Conservation (phyloP, 164 flowering plant species). For the Berberis thunbergii region DNA sequence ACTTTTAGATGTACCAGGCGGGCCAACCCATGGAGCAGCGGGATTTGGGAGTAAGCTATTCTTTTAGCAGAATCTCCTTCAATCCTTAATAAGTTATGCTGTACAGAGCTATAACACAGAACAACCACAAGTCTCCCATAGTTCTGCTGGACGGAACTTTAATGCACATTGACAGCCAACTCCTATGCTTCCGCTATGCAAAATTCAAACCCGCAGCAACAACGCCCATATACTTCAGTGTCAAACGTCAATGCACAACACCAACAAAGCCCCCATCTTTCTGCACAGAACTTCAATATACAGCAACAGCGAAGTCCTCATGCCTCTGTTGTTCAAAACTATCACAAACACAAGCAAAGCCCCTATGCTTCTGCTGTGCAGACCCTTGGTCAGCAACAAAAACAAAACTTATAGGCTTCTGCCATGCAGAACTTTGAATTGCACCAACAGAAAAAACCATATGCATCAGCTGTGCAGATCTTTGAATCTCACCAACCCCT, state of each 20-base stretch:
- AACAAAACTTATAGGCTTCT: conserved; percentile 5
- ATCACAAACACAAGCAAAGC: conserved; percentile 7
- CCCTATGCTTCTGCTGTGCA: conserved; percentile 17
- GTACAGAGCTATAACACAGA: conserved; percentile 7
- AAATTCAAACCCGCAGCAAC: conserved; percentile 1
- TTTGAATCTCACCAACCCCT: conserved; percentile 1
- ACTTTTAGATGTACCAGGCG: no score
- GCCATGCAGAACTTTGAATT: conserved; percentile 2
- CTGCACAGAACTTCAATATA: neutral
- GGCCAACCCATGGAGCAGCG: no score
- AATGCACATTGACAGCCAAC: conserved; percentile 4
- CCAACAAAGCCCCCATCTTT: neutral
- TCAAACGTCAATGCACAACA: neutral
- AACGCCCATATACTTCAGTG: neutral
- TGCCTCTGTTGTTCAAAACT: neutral
- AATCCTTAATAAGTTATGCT: conserved; percentile 23
- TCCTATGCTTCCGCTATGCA: conserved; percentile 4
- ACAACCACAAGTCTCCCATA: conserved; percentile 7
- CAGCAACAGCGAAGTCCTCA: conserved; percentile 2
- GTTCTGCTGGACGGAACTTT: conserved; percentile 16
- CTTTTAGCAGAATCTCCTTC: conserved; percentile 19
- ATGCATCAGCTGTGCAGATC: conserved; percentile 5
- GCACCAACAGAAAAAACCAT: neutral
- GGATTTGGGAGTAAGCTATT: no score
- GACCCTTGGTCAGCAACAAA: conserved; percentile 2